Base-by-base conservation (phyloP, 2,329 filamentous ascomycete genomes). In the Exophiala aquamarina region DNA sequence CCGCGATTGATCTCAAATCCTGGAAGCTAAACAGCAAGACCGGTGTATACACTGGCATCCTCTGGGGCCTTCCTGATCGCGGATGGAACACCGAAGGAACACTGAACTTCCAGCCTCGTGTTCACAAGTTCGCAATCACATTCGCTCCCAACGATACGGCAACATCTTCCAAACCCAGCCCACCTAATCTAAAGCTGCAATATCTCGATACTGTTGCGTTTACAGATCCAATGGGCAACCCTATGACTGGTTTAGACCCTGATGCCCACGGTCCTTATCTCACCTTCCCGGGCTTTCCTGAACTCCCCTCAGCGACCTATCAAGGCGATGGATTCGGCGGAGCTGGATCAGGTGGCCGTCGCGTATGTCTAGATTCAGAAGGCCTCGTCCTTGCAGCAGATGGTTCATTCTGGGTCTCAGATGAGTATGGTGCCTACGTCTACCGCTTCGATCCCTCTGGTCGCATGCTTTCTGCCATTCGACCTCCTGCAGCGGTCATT, bases 71-170 rank as follows among this genome's bases (percentile, higher is more conserved):
- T 13, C 84, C 85, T 1, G 83, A 87, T 60, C 74, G 84, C 50
- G 85, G 85, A 29, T 89, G 85, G 77, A 88, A 89, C 60, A 87
- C 84, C 0, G 70, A 87, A 57, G 84, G 83, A 35, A 87, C 84
- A 7, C 56, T 84, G 14, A 87, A 87, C 62, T 86, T 77, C 62
- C 79, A 86, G 55, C 75, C 77, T 3, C 77, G 85, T 26, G 74
- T 89, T 20, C 85, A 89, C 65, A 84, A 86, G 61, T 83, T 87
- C 62, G 63, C 70, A 40, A 69, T 89, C 38, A 74, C 71, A 58
- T 78, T 74, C 80, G 68, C 73, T 3, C 64, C 68, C 1, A 62
- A 70, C 11, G 79, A 82, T 2, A 79, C 78, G 0, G 66, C 73
- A 1, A 64, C 67, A 2, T 40, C 36, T 13, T 13, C 42, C n/a